phyloP scores from a whole-genome alignment of 768 basidiomycete species.

The Psilocybe cyanescens region DNA sequence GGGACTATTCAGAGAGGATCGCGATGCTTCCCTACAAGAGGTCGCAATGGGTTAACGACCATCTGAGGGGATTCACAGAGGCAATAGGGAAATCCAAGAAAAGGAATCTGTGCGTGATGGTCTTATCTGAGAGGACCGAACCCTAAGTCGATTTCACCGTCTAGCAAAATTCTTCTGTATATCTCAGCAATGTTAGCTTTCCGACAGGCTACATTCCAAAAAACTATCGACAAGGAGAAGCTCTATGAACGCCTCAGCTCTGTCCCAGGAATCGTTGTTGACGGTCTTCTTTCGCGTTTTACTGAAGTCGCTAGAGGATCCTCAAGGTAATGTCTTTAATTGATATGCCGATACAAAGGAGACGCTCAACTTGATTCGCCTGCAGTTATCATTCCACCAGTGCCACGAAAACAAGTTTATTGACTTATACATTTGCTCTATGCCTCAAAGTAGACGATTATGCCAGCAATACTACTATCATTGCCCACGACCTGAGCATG shows the following conservation, averaged over 20 bases:
- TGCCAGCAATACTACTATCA: conserved; percentile 63
- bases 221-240: conserved; percentile 50
- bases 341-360: background rate
- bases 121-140: background rate
- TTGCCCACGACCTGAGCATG: conserved; percentile 80
- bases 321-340: conserved; percentile 50
- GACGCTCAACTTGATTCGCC: background rate
- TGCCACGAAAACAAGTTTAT: conserved; percentile 68
- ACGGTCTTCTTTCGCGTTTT: conserved; percentile 79
- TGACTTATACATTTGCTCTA: conserved; percentile 81
- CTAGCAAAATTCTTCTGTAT: conserved; percentile 78
- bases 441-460: conserved; percentile 82
- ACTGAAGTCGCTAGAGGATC: conserved; percentile 75
- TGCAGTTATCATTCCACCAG: conserved; percentile 62
- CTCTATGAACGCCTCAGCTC: conserved; percentile 58
- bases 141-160: background rate
- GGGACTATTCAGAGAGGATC: conserved; percentile 48
- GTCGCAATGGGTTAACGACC: conserved; percentile 75
- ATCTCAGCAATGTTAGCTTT: conserved; percentile 84
- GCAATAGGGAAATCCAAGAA: conserved; percentile 59
- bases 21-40: conserved; percentile 63
- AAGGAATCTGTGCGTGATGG: conserved; percentile 57
- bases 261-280: conserved; percentile 68
- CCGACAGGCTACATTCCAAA: conserved; percentile 44
- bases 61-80: conserved; percentile 48